Base-by-base conservation (phyloP, 129 eudicot genomes). In the Mikania micrantha region DNA sequence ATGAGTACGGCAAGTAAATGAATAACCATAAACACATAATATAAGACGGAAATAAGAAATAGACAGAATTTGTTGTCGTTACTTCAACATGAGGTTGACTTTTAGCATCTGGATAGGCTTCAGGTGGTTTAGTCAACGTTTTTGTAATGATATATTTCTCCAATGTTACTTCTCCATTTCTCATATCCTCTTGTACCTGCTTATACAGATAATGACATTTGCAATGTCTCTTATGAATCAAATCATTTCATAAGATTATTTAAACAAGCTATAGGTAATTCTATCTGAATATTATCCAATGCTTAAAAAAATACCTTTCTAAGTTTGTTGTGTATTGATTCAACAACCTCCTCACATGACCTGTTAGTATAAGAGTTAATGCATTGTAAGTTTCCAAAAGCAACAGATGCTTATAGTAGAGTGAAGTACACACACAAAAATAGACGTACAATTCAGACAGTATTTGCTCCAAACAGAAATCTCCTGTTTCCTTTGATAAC, bases 91-190 rank as follows among this genome's bases (percentile, higher is more conserved):
- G 99, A 63, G 99, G 97, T 78, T 89, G 99, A 71, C 77, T 89
- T 79, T 78, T 89, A 74, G 97, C 97, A 87, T 94, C 99, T 60
- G 99, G 99, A 42, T 94, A 94, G 36, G 99, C 97, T 89, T 94
- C 99, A 20, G 97, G 99, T 47, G 95, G 87, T 87, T 78, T 94
- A 7, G 99, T 94, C 76, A 94, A 81, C 19, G 99, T 45, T 78
- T 94, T 94, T 34, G 90, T 94, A 70, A 94, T 94, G 40, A 94
- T 84, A 74, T 86, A 94, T 74, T 94, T 94, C 75, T 94, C 99
- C 69, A 94, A 82, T 24, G 82, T 81, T 72, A 94, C 76, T 85
- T 83, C 80, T 48, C 97, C 99, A 56, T 87, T 94, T 80, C 96
- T 86, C 99, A 94, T 89, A 34, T 89, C 88, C 76, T 94, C 97